Evolutionary conservation across 164 flowering plant genomes (phyloP).

Genomic region (Aristolochia contorta): DNA sequence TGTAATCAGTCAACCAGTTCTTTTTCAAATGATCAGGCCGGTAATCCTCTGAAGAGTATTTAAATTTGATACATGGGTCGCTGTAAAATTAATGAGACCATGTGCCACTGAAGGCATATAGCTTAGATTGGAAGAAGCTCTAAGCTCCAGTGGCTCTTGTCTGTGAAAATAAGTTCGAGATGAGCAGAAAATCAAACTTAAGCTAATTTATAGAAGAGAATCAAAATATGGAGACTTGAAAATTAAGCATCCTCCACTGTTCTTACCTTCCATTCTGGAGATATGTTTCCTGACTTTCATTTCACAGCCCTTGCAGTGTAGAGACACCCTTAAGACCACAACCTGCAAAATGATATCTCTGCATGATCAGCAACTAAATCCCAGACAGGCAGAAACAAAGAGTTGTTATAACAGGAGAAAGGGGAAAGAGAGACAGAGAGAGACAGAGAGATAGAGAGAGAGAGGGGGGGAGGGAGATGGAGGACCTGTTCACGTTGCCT

Average conservation of each 20-base stretch:
- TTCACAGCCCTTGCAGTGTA: conserved; percentile 97
- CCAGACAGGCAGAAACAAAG: background rate
- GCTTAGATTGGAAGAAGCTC: too few relatives aligned
- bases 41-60: too few relatives aligned
- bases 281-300: conserved; percentile 82
- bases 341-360: conserved; percentile 30
- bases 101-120: too few relatives aligned
- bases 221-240: background rate
- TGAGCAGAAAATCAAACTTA: background rate
- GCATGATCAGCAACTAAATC: too few relatives aligned
- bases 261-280: conserved; percentile 84
- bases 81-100: too few relatives aligned
- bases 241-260: too few relatives aligned
- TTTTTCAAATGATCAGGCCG: too few relatives aligned
- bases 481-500: conserved; percentile 32
- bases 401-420: background rate
- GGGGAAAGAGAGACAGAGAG: background rate
- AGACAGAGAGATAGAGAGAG: background rate
- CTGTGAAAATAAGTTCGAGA: too few relatives aligned
- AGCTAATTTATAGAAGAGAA: background rate
- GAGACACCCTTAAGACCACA: conserved; percentile 80
- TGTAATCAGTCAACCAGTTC: too few relatives aligned
- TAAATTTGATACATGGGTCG: too few relatives aligned
- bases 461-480: background rate
- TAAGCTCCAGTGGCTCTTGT: background rate